phyloP scores from a whole-genome alignment of 2,329 filamentous ascomycete species.

The Colletotrichum tanaceti region DNA sequence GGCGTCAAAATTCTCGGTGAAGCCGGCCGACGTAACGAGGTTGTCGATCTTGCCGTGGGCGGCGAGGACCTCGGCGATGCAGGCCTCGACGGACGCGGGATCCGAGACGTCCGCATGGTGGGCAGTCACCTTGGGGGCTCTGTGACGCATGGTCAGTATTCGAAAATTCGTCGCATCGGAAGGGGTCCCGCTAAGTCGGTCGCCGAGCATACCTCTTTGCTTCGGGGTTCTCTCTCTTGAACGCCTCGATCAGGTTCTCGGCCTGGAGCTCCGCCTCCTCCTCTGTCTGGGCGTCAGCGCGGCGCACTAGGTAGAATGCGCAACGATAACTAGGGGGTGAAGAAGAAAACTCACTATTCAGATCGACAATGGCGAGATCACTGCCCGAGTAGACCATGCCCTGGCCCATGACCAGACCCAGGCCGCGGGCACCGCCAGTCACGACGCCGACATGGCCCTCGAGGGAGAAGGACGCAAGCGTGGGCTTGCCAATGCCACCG shows the following conservation, averaged over 20 bases:
- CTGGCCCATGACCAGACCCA: slow-evolving; percentile 94
- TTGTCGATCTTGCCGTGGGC: slow-evolving; percentile 87
- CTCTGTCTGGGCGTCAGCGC: slow-evolving; percentile 23
- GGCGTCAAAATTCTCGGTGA: slow-evolving; percentile 95
- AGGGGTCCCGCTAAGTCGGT: not conserved
- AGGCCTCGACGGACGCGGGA: slow-evolving; percentile 79
- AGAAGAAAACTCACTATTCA: slow-evolving; percentile 76
- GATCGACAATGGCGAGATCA: slow-evolving; percentile 90
- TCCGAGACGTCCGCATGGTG: slow-evolving; percentile 91
- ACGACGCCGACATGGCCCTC: slow-evolving; percentile 86
- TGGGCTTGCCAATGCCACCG: slow-evolving; percentile 85
- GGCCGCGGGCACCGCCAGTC: slow-evolving; percentile 88
- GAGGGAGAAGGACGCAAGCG: slow-evolving; percentile 86
- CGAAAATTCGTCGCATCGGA: not conserved
- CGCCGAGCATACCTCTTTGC: slow-evolving; percentile 67
- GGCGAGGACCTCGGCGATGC: slow-evolving; percentile 75
- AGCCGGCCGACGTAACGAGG: slow-evolving; percentile 94
- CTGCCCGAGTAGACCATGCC: slow-evolving; percentile 89
- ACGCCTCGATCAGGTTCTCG: slow-evolving; percentile 76
- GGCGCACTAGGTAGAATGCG: not conserved
- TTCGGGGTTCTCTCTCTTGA: slow-evolving; percentile 82
- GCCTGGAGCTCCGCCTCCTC: slow-evolving; percentile 87
- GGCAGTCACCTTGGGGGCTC: slow-evolving; percentile 84
- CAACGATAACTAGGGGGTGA: not conserved
- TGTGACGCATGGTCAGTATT: slow-evolving; percentile 48